Conservation (phyloP, 345 rosid genomes). For the Salix purpurea region DNA sequence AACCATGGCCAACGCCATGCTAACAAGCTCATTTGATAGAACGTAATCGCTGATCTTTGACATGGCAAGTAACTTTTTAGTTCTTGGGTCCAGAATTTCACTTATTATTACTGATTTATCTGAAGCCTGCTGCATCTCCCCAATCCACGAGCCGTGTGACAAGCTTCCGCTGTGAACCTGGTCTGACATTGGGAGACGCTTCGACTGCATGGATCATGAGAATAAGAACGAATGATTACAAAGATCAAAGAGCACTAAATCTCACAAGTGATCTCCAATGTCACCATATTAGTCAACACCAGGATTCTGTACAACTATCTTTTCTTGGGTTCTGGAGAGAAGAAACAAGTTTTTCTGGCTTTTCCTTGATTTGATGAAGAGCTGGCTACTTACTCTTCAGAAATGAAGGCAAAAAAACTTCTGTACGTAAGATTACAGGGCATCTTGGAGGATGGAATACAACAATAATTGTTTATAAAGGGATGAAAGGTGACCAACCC, state of each 20-base stretch:
- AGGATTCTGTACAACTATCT: not conserved
- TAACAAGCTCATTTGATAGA: constrained; percentile 68
- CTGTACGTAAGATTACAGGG: not conserved
- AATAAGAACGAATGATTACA: not conserved
- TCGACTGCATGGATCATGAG: constrained; percentile 42
- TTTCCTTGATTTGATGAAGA: not conserved
- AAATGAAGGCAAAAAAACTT: not conserved
- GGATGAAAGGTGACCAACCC: not conserved
- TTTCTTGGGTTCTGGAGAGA: not conserved
- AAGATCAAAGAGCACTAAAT: not conserved
- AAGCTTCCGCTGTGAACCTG: constrained; percentile 42
- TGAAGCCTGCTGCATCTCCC: constrained; percentile 81
- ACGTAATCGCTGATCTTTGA: constrained; percentile 75
- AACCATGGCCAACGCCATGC: constrained; percentile 85
- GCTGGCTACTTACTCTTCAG: not conserved
- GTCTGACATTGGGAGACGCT: constrained; percentile 51
- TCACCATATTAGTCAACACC: not conserved
- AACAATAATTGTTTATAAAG: not conserved
- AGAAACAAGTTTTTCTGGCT: not conserved
- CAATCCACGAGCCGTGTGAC: constrained; percentile 65
- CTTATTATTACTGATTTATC: constrained; percentile 64
- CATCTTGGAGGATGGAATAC: not conserved
- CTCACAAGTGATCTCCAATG: not conserved
- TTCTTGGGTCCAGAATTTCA: constrained; percentile 73
- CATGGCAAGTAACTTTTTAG: constrained; percentile 58